Conservation (phyloP, 73 alveolate genomes). For the Tetrahymena borealis region DNA sequence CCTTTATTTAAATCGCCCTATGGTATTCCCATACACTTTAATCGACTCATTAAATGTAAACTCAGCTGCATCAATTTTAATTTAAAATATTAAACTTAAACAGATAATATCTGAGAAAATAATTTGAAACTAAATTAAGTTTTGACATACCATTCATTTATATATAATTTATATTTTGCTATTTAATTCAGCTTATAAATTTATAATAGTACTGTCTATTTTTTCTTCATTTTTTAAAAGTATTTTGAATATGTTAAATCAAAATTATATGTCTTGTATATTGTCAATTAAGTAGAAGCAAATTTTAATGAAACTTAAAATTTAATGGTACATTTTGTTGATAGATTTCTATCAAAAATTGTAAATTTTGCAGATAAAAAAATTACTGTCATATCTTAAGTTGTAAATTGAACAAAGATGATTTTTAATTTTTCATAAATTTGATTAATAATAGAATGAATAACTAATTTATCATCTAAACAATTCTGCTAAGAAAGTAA, state of each 20-base stretch:
- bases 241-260: too few species aligned
- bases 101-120: background rate
- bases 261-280: too few species aligned
- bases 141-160: background rate
- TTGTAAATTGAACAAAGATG: too few species aligned
- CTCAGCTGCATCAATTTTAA: constrained; percentile 13
- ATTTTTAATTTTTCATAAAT: too few species aligned
- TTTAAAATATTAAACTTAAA: background rate
- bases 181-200: background rate
- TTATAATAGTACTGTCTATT: too few species aligned
- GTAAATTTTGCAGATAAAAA: background rate
- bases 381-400: too few species aligned
- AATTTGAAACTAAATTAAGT: background rate
- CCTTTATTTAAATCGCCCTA: background rate
- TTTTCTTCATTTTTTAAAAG: too few species aligned
- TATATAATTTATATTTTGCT: background rate
- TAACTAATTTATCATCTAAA: too few species aligned
- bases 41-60: constrained; percentile 29
- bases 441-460: too few species aligned
- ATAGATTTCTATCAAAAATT: background rate
- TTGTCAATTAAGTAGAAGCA: background rate
- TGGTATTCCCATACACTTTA: constrained; percentile 28
- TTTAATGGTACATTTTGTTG: too few species aligned
- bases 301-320: background rate
- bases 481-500: too few species aligned